Evolutionary conservation across 2,329 filamentous ascomycete genomes (phyloP).

Genomic region (Hypoxylon sp.): DNA sequence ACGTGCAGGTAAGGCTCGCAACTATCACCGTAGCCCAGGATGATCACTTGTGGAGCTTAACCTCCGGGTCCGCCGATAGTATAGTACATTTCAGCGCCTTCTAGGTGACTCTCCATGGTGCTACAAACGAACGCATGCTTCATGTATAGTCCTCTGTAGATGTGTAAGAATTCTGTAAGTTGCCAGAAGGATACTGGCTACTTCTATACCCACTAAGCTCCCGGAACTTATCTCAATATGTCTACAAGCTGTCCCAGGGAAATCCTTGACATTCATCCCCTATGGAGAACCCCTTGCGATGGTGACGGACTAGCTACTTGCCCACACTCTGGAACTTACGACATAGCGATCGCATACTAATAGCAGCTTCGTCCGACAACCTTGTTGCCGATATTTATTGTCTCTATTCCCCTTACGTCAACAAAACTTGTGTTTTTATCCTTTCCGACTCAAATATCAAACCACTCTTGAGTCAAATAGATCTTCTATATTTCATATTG

Average conservation of each 20-base stretch:
- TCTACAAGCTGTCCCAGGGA: slow-evolving; percentile 4
- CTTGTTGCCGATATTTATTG: slow-evolving; percentile 27
- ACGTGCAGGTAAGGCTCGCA: too few species aligned
- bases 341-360: slow-evolving; percentile 25
- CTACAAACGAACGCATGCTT: too few species aligned
- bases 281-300: slow-evolving; percentile 7
- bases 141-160: too few species aligned
- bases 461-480: neutral
- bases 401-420: slow-evolving; percentile 45
- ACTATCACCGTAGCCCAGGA: neutral
- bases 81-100: neutral
- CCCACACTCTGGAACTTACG: slow-evolving; percentile 5
- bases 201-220: neutral
- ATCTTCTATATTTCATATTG: neutral
- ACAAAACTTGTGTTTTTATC: neutral
- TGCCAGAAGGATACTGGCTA: neutral
- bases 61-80: slow-evolving; percentile 21
- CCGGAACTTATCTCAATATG: slow-evolving; percentile 1
- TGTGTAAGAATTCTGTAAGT: neutral
- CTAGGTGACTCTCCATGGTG: too few species aligned
- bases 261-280: slow-evolving; percentile 1
- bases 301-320: slow-evolving; percentile 19
- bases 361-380: slow-evolving; percentile 32
- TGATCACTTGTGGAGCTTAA: slow-evolving; percentile 24
- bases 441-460: too few species aligned